Base-by-base conservation (phyloP, 2,329 filamentous ascomycete species). In the Emergomyces orientalis region DNA sequence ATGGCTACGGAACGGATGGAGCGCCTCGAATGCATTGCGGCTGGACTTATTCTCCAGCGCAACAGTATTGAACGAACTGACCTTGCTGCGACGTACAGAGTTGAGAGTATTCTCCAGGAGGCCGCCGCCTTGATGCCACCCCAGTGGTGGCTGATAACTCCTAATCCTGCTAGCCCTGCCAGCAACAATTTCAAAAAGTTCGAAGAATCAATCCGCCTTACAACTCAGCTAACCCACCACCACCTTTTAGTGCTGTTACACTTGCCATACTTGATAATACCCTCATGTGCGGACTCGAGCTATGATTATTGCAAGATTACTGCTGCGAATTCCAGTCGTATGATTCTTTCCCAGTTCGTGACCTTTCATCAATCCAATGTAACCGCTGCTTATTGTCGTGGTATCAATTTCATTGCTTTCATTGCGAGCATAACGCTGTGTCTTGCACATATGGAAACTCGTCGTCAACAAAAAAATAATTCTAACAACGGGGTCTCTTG, bases 181-280 rank as follows among this genome's bases (percentile, higher is more conserved):
- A 25, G 41, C 22, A 19, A 30, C 9, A 54, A 68, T 41, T 62
- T 68, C 30, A 64, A 70, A 3, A 63, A 71, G 1, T 68, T 76
- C 17, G 54, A 64, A 27, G 71, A 78, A 39, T 74, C 70, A 57
- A 63, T 69, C 5, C 74, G 75, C 2, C 66, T 80, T 6, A 76
- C 81, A 65, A 69, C 76, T 2, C 82, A 85, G 63, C 73, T 84
- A 30, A 75, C 76, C 11, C 80, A 84, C 65, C 79, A 80, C 66
- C 77, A 79, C 55, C 74, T 84, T 2, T 71, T 84, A 14, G 77
- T 81, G 49, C 76, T 82, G 9, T 75, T 85, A 0, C 82, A 86
- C 62, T 75, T 85, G 2, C 83, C 83, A 0, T 84, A 80, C 64
- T 80, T 85, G 72, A 76, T 85, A 22, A 76, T 74, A 22, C 65